Percentiles rank a stretch among this genome's conserved stretches.
phyloP scores from a whole-genome alignment of 129 eudicot genomes.

The Chrysanthemum makinoi region DNA sequence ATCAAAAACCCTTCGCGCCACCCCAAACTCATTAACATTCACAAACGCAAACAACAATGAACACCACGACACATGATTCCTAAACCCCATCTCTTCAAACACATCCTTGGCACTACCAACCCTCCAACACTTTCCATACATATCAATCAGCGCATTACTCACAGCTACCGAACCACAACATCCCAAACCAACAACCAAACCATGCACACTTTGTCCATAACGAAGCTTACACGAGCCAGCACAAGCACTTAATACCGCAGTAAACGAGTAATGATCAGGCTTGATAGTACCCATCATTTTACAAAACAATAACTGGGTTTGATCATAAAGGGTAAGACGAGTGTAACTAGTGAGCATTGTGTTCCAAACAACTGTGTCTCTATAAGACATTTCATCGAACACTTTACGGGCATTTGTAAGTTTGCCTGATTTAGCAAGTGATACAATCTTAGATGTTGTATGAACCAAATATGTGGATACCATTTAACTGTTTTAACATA shows the following conservation, averaged over 20 bases:
- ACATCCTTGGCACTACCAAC: slow-evolving; percentile 43
- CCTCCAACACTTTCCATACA: slow-evolving; percentile 72
- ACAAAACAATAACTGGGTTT: slow-evolving; percentile 50
- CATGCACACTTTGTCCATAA: slow-evolving; percentile 54
- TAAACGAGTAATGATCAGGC: slow-evolving; percentile 70
- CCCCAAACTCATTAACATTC: slow-evolving; percentile 43
- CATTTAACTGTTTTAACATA: slow-evolving; percentile 28
- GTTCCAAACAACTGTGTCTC: slow-evolving; percentile 77
- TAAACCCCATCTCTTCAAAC: slow-evolving; percentile 53
- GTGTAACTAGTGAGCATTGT: slow-evolving; percentile 68
- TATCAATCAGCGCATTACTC: slow-evolving; percentile 68
- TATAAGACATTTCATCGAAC: slow-evolving; percentile 75
- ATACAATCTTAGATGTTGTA: slow-evolving; percentile 47
- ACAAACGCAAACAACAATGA: slow-evolving; percentile 69
- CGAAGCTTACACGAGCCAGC: slow-evolving; percentile 46
- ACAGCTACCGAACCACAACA: slow-evolving; percentile 46
- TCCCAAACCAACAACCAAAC: slow-evolving; percentile 47
- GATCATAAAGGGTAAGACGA: slow-evolving; percentile 57
- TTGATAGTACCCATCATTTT: slow-evolving; percentile 43
- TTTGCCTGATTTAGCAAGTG: slow-evolving; percentile 57
- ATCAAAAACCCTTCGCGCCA: slow-evolving; percentile 42
- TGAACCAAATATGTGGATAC: slow-evolving; percentile 40
- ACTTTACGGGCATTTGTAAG: slow-evolving; percentile 51
- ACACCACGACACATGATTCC: slow-evolving; percentile 80
- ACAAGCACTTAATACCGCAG: slow-evolving; percentile 60